phyloP scores from a whole-genome alignment of 2,329 filamentous ascomycete genomes.

The Arthroderma sp. region DNA sequence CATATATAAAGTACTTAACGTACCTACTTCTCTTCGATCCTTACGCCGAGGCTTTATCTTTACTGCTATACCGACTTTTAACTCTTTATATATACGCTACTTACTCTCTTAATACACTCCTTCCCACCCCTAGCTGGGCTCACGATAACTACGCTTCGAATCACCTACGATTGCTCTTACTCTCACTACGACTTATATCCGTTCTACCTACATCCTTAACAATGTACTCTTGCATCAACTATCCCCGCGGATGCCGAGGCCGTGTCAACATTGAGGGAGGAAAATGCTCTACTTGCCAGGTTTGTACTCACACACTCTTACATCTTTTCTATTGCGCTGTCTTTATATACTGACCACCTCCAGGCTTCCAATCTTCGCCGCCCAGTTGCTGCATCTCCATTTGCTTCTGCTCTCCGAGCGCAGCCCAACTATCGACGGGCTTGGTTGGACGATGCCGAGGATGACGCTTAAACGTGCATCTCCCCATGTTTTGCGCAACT shows the following conservation, averaged over 20 bases:
- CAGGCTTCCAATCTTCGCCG: slow-evolving; percentile 27
- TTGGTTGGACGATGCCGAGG: slow-evolving; percentile 4
- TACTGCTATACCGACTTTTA: background rate
- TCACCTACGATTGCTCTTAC: background rate
- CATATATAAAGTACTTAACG: background rate
- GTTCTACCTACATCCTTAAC: slow-evolving; percentile 5
- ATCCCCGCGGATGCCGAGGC: slow-evolving; percentile 35
- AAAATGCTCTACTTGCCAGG: slow-evolving; percentile 33
- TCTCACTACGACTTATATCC: background rate
- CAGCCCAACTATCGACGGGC: slow-evolving; percentile 9
- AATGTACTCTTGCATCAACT: slow-evolving; percentile 37
- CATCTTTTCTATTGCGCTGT: background rate
- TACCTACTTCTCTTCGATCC: background rate
- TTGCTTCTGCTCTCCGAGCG: slow-evolving; percentile 15
- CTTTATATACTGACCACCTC: slow-evolving; percentile 12
- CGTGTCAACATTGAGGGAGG: slow-evolving; percentile 30
- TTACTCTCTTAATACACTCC: background rate
- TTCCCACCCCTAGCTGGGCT: background rate
- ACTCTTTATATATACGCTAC: background rate
- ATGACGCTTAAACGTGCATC: background rate
- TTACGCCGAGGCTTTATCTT: background rate
- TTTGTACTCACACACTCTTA: slow-evolving; percentile 18
- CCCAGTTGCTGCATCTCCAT: slow-evolving; percentile 26
- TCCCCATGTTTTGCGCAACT: background rate
- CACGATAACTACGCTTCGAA: background rate